A percentile compares a stretch with the other conserved stretches of the same genome.
Conservation (phyloP, 306 rosid genomes). For the Cucumis hystrix region DNA sequence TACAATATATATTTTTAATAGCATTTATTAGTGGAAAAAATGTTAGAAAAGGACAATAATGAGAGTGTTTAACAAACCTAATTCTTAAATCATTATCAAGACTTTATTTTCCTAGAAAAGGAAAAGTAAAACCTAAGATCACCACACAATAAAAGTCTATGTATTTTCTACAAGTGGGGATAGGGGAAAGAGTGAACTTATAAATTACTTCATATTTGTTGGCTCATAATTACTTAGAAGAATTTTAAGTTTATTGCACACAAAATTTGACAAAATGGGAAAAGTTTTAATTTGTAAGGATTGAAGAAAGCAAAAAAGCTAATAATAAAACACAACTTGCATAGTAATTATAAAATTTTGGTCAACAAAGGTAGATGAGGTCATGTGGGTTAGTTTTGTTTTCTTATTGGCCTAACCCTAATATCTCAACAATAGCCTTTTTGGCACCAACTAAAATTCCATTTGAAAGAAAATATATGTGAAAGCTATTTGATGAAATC, state of each 20-base stretch:
- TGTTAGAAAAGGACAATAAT: too few species aligned
- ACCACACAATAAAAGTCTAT: not conserved
- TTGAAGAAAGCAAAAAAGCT: not conserved
- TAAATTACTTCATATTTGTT: not conserved
- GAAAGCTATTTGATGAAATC: not conserved
- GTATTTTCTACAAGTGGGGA: not conserved
- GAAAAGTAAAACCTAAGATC: not conserved
- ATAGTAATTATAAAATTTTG: not conserved
- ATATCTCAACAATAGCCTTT: not conserved
- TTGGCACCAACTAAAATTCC: not conserved
- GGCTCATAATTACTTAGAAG: not conserved
- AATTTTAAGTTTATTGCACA: not conserved
- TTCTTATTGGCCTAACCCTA: not conserved
- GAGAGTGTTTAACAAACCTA: not conserved
- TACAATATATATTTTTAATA: too few species aligned
- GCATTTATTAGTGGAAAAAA: too few species aligned
- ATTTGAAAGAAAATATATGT: not conserved
- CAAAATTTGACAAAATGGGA: not conserved
- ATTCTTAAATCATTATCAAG: not conserved
- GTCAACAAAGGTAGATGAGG: not conserved
- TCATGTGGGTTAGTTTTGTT: not conserved
- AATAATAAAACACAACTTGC: not conserved
- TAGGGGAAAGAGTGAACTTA: not conserved
- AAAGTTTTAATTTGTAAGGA: not conserved
- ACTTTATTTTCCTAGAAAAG: not conserved